These are phyloP conservation scores for Pleoardoris graminearum DNA, from an alignment of 2,329 filamentous ascomycete species.

Conservation along the genomic window DNA sequence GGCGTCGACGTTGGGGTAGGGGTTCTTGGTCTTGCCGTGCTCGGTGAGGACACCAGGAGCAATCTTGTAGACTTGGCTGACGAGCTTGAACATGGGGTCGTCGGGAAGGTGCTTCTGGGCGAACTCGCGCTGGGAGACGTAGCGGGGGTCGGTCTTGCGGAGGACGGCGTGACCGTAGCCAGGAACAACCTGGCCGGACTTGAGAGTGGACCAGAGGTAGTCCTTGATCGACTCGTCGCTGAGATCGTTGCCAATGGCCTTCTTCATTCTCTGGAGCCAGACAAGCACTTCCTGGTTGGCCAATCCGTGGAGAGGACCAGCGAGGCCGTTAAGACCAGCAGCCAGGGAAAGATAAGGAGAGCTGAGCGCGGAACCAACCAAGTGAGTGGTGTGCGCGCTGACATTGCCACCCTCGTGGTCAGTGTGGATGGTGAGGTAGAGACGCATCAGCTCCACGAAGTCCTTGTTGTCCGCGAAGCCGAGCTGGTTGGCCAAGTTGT, in stretches of 20 bases:
- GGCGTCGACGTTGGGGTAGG: constrained; percentile 97
- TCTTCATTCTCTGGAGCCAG: constrained; percentile 99
- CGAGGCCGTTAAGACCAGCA: constrained; percentile 96
- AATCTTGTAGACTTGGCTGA: constrained; percentile 99
- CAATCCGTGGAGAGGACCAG: constrained; percentile 96
- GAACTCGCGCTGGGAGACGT: constrained; percentile 97
- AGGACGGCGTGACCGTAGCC: constrained; percentile 99
- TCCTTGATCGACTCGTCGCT: constrained; percentile 96
- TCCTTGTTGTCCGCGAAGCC: constrained; percentile 93
- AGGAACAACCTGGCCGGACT: constrained; percentile 91
- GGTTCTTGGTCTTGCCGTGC: constrained; percentile 99
- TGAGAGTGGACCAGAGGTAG: constrained; percentile 98
- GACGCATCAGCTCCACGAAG: constrained; percentile 97
- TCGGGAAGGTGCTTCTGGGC: constrained; percentile 91
- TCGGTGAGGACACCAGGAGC: constrained; percentile 95
- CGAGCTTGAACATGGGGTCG: constrained; percentile 99
- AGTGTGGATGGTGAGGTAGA: constrained; percentile 99
- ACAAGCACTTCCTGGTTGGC: constrained; percentile 99
- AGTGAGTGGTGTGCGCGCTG: constrained; percentile 95
- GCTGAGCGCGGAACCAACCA: constrained; percentile 94
- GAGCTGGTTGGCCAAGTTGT: constrained; percentile 99
- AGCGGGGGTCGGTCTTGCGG: constrained; percentile 99
- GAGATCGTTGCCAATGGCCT: constrained; percentile 86
- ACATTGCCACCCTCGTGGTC: constrained; percentile 99
- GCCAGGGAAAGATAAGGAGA: constrained; percentile 96